Percentiles rank a stretch among this genome's conserved stretches.
phyloP scores from a whole-genome alignment of 139 green algal species.

The Zygnema circumcarinatum region DNA sequence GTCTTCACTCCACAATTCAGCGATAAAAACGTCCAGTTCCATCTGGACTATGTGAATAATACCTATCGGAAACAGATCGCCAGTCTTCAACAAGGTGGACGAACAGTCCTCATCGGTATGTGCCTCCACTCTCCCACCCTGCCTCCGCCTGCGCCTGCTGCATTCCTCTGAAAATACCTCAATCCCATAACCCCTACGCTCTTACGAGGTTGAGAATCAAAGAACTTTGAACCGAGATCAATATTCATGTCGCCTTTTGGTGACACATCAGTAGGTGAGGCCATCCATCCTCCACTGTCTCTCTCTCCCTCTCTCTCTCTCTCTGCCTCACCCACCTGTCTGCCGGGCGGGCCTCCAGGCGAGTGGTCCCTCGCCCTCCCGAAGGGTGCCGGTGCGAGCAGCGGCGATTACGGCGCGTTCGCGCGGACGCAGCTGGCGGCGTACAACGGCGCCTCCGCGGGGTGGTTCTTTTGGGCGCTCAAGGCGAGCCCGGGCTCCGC shows the following conservation, averaged over 20 bases:
- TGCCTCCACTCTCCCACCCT: too few species aligned
- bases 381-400: not conserved
- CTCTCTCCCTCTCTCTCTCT: too few species aligned
- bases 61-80: not conserved
- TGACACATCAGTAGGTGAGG: too few species aligned
- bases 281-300: too few species aligned
- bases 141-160: not conserved
- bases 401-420: conserved; percentile 22
- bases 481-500: conserved; percentile 19
- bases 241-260: too few species aligned
- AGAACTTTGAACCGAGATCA: too few species aligned
- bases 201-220: too few species aligned
- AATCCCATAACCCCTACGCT: too few species aligned
- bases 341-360: too few species aligned
- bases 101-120: conserved; percentile 28
- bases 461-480: conserved; percentile 48
- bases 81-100: conserved; percentile 1
- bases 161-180: too few species aligned
- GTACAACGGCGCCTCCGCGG: conserved; percentile 27
- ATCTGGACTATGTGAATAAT: conserved; percentile 9
- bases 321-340: too few species aligned
- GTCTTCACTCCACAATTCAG: not conserved
- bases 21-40: not conserved
- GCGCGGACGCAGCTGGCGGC: conserved; percentile 10
- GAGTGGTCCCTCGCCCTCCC: conserved; percentile 49